Percentiles rank a stretch among this genome's conserved stretches.
These are phyloP conservation scores for Lentinula guzmanii DNA, from an alignment of 768 basidiomycete genomes.

Conservation along the genomic window DNA sequence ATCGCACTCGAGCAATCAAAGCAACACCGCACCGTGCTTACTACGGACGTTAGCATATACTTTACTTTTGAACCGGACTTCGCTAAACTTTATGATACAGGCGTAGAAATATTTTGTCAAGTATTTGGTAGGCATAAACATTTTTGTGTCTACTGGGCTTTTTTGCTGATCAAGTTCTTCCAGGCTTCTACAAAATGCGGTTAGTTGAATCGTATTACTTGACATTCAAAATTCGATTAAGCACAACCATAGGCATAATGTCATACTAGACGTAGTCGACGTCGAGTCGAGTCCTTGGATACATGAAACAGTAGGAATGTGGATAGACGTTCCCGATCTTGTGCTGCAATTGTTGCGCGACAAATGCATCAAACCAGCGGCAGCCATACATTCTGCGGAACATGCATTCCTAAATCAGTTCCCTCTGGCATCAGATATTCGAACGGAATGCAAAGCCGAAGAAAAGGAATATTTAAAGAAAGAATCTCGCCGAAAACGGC, in stretches of 20 bases:
- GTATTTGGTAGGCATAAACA: constrained; percentile 59
- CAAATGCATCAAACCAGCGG: constrained; percentile 62
- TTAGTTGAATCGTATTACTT: constrained; percentile 15
- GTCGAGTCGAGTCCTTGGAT: constrained; percentile 75
- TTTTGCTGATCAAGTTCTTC: neutral
- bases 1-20: constrained; percentile 64
- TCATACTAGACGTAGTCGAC: constrained; percentile 72
- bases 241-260: constrained; percentile 38
- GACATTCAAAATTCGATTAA: neutral
- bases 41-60: constrained; percentile 59
- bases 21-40: constrained; percentile 49
- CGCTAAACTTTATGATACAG: neutral
- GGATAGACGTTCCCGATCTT: constrained; percentile 66
- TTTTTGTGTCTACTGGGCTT: neutral
- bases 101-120: constrained; percentile 19
- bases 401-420: constrained; percentile 83
- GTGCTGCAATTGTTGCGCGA: constrained; percentile 46
- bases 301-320: constrained; percentile 65
- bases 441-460: constrained; percentile 77
- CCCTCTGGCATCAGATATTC: constrained; percentile 58
- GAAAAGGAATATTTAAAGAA: constrained; percentile 64
- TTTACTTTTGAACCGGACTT: neutral
- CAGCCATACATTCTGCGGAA: constrained; percentile 78
- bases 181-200: constrained; percentile 81
- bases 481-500: constrained; percentile 55